Conservation (phyloP, 2,329 filamentous ascomycete species). For the Ceratocystis colombiana region DNA sequence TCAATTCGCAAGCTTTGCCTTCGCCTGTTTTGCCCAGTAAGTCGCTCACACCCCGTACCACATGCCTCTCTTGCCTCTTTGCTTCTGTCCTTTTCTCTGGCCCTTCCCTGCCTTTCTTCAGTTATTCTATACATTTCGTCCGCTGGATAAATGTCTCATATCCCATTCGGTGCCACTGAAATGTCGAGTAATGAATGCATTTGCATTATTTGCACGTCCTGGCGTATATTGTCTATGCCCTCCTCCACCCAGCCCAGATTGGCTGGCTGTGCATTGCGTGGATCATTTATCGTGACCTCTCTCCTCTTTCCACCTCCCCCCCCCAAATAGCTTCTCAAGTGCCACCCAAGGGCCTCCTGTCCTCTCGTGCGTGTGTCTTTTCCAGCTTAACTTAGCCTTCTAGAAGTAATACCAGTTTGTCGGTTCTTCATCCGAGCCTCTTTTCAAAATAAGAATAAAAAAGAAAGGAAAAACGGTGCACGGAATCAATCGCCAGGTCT, state of each 20-base stretch:
- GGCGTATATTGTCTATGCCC: too few species aligned
- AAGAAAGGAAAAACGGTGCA: conserved; percentile 5
- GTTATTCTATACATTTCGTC: not conserved
- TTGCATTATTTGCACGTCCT: not conserved
- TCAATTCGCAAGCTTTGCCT: conserved; percentile 1
- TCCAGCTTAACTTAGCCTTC: conserved; percentile 6
- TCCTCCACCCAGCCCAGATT: too few species aligned
- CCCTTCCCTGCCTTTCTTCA: not conserved
- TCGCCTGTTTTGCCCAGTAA: not conserved
- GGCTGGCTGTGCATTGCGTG: not conserved
- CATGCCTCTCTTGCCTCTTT: not conserved
- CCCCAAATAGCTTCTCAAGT: not conserved
- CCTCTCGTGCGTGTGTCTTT: not conserved
- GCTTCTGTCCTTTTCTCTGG: not conserved
- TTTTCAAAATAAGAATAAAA: not conserved
- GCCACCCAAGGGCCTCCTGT: not conserved
- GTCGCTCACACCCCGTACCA: not conserved
- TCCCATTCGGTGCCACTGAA: too few species aligned
- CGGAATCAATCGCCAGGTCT: conserved; percentile 23
- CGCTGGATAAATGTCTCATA: not conserved
- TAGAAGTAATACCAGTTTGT: conserved; percentile 14
- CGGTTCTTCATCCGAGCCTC: not conserved
- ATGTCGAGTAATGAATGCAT: not conserved
- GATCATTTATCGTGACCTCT: not conserved
- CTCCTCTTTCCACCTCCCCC: not conserved